These are phyloP conservation scores for Ilyonectria destructans DNA, from an alignment of 2,329 filamentous ascomycete genomes.

Conservation along the genomic window DNA sequence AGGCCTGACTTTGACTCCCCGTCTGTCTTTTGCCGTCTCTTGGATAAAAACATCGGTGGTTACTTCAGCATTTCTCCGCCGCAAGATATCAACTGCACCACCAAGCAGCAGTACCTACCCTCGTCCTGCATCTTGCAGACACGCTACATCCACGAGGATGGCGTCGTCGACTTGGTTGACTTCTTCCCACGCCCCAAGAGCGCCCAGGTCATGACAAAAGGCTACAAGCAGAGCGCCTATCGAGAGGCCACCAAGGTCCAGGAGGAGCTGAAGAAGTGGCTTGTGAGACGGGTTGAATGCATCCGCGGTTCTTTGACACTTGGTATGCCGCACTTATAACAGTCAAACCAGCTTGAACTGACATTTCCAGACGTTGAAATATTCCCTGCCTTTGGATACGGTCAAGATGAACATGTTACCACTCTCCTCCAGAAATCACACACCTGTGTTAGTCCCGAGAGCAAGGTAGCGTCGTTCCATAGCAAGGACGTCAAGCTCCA, in stretches of 20 bases:
- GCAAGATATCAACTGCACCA: constrained; percentile 70
- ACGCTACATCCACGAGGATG: constrained; percentile 83
- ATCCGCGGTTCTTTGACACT: constrained; percentile 78
- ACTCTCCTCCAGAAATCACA: constrained; percentile 66
- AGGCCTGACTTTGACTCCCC: constrained; percentile 87
- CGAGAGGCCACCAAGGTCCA: constrained; percentile 69
- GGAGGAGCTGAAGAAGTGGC: constrained; percentile 79
- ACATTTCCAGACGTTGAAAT: constrained; percentile 72
- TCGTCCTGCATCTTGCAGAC: constrained; percentile 84
- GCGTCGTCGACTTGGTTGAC: constrained; percentile 81
- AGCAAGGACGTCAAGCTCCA: constrained; percentile 74
- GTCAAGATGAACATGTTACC: constrained; percentile 73
- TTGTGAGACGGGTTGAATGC: constrained; percentile 81
- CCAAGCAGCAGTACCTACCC: constrained; percentile 84
- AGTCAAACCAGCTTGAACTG: constrained; percentile 1
- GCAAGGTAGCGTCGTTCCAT: constrained; percentile 77
- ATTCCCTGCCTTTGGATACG: constrained; percentile 83
- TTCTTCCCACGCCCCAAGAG: constrained; percentile 82
- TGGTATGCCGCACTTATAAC: constrained; percentile 54
- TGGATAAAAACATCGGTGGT: constrained; percentile 83
- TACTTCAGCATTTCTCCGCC: constrained; percentile 79
- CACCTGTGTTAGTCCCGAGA: constrained; percentile 58
- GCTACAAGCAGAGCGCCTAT: constrained; percentile 66
- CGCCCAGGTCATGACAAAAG: constrained; percentile 66
- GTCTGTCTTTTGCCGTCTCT: constrained; percentile 80